phyloP scores from a whole-genome alignment of 495 filamentous ascomycete genomes.

The Penicillium maclennaniae region DNA sequence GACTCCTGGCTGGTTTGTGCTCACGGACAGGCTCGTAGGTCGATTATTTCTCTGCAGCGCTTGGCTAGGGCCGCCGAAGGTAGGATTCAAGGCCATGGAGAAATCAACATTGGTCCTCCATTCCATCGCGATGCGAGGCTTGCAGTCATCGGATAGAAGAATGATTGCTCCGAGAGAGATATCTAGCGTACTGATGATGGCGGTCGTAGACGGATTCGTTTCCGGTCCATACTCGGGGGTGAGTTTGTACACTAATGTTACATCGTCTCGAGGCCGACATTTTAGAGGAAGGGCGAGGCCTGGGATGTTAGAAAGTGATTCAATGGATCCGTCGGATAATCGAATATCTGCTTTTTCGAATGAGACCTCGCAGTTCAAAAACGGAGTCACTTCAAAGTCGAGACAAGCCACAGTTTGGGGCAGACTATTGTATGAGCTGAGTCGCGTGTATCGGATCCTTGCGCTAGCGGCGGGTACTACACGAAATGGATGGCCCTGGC shows the following conservation, averaged over 20 bases:
- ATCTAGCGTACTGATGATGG: slow-evolving; percentile 48
- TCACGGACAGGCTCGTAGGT: slow-evolving; percentile 50
- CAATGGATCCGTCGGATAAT: slow-evolving; percentile 63
- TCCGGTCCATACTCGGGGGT: slow-evolving; percentile 59
- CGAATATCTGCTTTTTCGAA: slow-evolving; percentile 65
- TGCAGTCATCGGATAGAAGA: slow-evolving; percentile 59
- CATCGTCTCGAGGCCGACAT: slow-evolving; percentile 76
- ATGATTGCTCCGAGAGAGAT: slow-evolving; percentile 67
- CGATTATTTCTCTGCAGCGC: slow-evolving; percentile 47
- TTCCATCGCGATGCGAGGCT: slow-evolving; percentile 69
- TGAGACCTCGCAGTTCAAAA: slow-evolving; percentile 65
- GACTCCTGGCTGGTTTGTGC: slow-evolving; percentile 19
- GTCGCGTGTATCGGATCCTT: slow-evolving; percentile 73
- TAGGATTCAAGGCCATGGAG: slow-evolving; percentile 60
- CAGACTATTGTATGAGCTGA: slow-evolving; percentile 59
- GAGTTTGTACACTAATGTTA: slow-evolving; percentile 81
- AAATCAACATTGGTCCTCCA: slow-evolving; percentile 86
- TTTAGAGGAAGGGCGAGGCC: slow-evolving; percentile 59
- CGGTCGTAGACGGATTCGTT: slow-evolving; percentile 42
- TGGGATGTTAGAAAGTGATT: slow-evolving; percentile 58
- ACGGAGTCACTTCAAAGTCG: slow-evolving; percentile 84
- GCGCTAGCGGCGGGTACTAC: slow-evolving; percentile 81
- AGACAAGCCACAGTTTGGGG: slow-evolving; percentile 75
- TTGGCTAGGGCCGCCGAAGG: slow-evolving; percentile 60
- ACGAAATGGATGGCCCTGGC: slow-evolving; percentile 60